These are phyloP conservation scores for Mrakia hoshinonis DNA, from an alignment of 768 basidiomycete genomes.

Conservation along the genomic window DNA sequence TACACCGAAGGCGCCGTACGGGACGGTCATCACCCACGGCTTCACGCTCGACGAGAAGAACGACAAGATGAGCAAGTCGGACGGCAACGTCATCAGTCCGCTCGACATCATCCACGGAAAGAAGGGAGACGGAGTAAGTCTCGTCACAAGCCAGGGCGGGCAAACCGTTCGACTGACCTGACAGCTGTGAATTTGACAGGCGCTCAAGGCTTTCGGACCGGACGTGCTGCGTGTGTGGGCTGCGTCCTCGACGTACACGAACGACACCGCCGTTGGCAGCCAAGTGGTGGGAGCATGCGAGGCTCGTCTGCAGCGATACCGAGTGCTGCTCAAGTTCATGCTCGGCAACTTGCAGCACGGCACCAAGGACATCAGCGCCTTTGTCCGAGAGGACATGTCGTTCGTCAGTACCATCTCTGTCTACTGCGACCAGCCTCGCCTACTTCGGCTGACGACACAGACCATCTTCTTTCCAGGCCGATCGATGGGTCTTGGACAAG, in stretches of 20 bases:
- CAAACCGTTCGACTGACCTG: neutral
- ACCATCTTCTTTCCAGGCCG: slow-evolving; percentile 49
- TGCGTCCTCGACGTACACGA: slow-evolving; percentile 79
- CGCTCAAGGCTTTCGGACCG: slow-evolving; percentile 70
- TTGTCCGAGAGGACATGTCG: slow-evolving; percentile 44
- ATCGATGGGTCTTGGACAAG: slow-evolving; percentile 79
- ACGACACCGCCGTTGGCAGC: slow-evolving; percentile 77
- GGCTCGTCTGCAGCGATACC: slow-evolving; percentile 79
- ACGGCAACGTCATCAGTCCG: slow-evolving; percentile 84
- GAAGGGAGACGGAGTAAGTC: slow-evolving; percentile 49
- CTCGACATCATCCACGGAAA: slow-evolving; percentile 66
- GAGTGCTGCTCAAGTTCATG: slow-evolving; percentile 58
- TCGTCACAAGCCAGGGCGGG: neutral
- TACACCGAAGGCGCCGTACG: slow-evolving; percentile 53
- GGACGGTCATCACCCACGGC: slow-evolving; percentile 81
- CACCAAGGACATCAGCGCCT: slow-evolving; percentile 2
- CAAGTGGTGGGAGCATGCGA: slow-evolving; percentile 64
- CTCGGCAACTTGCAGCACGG: slow-evolving; percentile 60
- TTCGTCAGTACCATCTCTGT: slow-evolving; percentile 49
- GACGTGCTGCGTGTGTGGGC: slow-evolving; percentile 86
- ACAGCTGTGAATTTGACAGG: slow-evolving; percentile 43
- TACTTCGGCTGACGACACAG: neutral
- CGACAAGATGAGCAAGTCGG: slow-evolving; percentile 93
- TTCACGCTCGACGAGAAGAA: slow-evolving; percentile 88
- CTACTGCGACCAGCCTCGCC: neutral